Evolutionary conservation across 2,329 filamentous ascomycete species (phyloP).

Genomic region (Grosmannia serpens): DNA sequence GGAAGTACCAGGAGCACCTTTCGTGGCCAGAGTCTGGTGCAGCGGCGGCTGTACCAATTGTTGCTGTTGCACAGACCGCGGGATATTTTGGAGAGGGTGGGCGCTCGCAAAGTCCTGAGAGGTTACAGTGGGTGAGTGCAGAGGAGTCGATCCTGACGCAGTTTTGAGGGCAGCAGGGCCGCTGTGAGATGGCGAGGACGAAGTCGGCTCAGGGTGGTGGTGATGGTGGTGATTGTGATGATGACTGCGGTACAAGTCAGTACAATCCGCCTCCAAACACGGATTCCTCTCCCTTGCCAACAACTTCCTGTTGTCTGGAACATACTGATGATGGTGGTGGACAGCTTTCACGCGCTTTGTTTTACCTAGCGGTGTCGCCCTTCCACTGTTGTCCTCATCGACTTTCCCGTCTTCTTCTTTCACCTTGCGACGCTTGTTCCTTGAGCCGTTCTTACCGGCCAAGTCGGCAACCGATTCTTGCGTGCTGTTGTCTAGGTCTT

Average conservation of each 20-base stretch:
- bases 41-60: slow-evolving; percentile 10
- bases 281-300: neutral
- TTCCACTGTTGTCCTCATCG: slow-evolving; percentile 55
- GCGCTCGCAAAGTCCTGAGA: slow-evolving; percentile 20
- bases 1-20: neutral
- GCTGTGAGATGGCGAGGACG: slow-evolving; percentile 27
- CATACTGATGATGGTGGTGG: slow-evolving; percentile 57
- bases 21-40: neutral
- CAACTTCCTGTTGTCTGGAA: slow-evolving; percentile 13
- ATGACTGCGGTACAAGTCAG: slow-evolving; percentile 8
- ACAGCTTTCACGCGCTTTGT: slow-evolving; percentile 56
- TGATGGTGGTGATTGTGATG: slow-evolving; percentile 52
- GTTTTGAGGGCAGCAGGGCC: slow-evolving; percentile 35
- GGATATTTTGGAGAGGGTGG: slow-evolving; percentile 33
- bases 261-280: neutral
- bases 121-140: slow-evolving; percentile 31
- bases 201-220: slow-evolving; percentile 34
- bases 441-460: slow-evolving; percentile 23
- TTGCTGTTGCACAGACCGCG: slow-evolving; percentile 18
- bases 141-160: slow-evolving; percentile 32
- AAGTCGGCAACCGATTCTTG: slow-evolving; percentile 34
- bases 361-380: slow-evolving; percentile 46
- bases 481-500: slow-evolving; percentile 34
- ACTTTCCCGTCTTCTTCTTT: slow-evolving; percentile 62
- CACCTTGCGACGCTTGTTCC: slow-evolving; percentile 54